Evolutionary conservation across 2,329 filamentous ascomycete genomes (phyloP).

Genomic region (Tolypocladium inflatum): DNA sequence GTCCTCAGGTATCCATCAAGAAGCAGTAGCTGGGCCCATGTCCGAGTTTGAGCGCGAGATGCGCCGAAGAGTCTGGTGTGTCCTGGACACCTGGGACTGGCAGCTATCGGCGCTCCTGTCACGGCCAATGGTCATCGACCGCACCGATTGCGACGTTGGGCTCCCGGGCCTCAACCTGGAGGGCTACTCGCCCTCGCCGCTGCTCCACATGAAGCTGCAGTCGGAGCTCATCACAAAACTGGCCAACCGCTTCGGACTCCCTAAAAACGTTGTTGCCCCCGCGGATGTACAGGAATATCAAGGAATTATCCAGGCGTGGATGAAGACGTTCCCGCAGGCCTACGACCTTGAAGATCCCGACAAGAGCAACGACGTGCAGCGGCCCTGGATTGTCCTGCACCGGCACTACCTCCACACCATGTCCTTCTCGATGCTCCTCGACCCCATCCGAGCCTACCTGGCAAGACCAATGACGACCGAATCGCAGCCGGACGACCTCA

Average conservation of each 20-base stretch:
- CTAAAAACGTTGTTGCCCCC: slow-evolving; percentile 16
- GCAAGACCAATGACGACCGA: slow-evolving; percentile 21
- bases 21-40: slow-evolving; percentile 14
- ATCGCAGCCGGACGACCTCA: slow-evolving; percentile 19
- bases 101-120: slow-evolving; percentile 24
- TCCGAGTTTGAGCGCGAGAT: slow-evolving; percentile 26
- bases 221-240: slow-evolving; percentile 21
- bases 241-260: slow-evolving; percentile 18
- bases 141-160: slow-evolving; percentile 19
- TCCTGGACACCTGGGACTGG: slow-evolving; percentile 29
- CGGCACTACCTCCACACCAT: slow-evolving; percentile 34
- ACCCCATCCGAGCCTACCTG: slow-evolving; percentile 36
- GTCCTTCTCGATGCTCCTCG: slow-evolving; percentile 33
- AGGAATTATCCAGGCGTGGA: slow-evolving; percentile 29
- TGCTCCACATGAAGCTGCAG: slow-evolving; percentile 26
- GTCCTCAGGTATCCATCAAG: slow-evolving; percentile 19
- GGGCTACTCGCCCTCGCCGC: slow-evolving; percentile 18
- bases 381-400: slow-evolving; percentile 35
- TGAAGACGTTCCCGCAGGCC: slow-evolving; percentile 29
- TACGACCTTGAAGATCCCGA: slow-evolving; percentile 31
- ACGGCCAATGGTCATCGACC: slow-evolving; percentile 24
- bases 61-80: slow-evolving; percentile 24
- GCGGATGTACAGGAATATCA: slow-evolving; percentile 22
- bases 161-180: slow-evolving; percentile 23
- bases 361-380: slow-evolving; percentile 25